A percentile compares a stretch with the other conserved stretches of the same genome.
Conservation (phyloP, 192 early-diverging fungal species). For the Backusella sp. region DNA sequence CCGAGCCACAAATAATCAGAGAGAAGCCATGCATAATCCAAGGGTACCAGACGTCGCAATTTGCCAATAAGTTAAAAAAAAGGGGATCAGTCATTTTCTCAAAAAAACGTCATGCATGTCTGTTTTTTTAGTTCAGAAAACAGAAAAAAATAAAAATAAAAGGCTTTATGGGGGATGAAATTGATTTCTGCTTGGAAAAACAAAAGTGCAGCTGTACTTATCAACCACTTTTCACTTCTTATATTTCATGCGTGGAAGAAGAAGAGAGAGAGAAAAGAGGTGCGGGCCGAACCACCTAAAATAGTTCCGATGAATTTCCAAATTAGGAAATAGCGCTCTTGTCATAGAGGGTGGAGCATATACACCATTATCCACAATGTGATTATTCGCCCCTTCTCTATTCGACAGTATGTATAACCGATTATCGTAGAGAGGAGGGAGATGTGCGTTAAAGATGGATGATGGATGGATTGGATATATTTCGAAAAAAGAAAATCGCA, state of each 20-base stretch:
- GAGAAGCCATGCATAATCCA: too few relatives aligned
- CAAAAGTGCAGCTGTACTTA: too few relatives aligned
- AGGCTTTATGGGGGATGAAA: too few relatives aligned
- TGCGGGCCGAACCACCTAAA: background rate
- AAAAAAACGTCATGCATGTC: too few relatives aligned
- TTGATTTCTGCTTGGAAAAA: too few relatives aligned
- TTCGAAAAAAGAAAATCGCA: background rate
- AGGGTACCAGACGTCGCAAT: too few relatives aligned
- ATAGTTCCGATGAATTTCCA: background rate
- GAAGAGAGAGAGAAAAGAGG: background rate
- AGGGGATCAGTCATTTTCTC: too few relatives aligned
- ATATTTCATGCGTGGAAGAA: background rate
- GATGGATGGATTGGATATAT: background rate
- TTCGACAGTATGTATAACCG: conserved; percentile 17
- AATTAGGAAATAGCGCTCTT: background rate
- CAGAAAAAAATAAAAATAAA: too few relatives aligned
- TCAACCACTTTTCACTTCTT: too few relatives aligned
- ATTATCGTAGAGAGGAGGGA: background rate
- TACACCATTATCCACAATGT: background rate
- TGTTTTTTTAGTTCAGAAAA: too few relatives aligned
- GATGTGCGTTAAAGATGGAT: background rate
- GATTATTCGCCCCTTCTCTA: conserved; percentile 10
- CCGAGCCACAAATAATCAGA: too few relatives aligned
- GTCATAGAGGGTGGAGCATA: background rate
- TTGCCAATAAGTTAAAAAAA: too few relatives aligned